A percentile compares a stretch with the other conserved stretches of the same genome.
Evolutionary conservation across 768 basidiomycete species (phyloP).

Genomic region (Serendipita sp.): DNA sequence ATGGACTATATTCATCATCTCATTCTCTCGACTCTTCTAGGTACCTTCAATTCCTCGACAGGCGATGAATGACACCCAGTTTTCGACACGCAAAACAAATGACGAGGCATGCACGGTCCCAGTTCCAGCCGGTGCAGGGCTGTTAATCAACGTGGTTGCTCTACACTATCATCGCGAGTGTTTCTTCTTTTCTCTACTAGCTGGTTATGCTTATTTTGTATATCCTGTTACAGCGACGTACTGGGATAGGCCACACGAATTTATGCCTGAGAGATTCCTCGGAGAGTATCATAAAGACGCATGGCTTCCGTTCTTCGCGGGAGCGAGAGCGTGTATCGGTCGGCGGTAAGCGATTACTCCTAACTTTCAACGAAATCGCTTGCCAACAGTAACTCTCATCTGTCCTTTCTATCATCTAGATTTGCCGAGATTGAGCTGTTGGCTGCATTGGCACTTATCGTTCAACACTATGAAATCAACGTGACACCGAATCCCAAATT

Average conservation of each 20-base stretch:
- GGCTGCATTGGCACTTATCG: not conserved
- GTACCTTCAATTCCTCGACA: not conserved
- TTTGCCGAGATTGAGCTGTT: not conserved
- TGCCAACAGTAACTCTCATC: not conserved
- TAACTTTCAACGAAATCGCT: not conserved
- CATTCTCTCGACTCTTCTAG: constrained; percentile 4
- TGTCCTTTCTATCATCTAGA: not conserved
- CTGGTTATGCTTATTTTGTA: not conserved
- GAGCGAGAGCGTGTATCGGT: constrained; percentile 3
- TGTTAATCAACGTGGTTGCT: not conserved
- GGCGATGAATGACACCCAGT: not conserved
- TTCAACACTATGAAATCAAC: not conserved
- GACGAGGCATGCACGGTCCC: not conserved
- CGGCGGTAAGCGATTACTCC: not conserved
- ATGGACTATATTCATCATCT: constrained; percentile 14
- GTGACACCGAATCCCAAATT: not conserved
- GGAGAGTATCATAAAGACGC: constrained; percentile 8
- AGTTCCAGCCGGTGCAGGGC: not conserved
- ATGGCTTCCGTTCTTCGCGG: constrained; percentile 7
- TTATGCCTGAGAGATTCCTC: constrained; percentile 8
- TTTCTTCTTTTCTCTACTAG: not conserved
- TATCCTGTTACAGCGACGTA: constrained; percentile 4
- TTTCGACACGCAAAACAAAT: not conserved
- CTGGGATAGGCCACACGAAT: constrained; percentile 7
- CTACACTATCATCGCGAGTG: not conserved